A percentile compares a stretch with the other conserved stretches of the same genome.
phyloP scores from a whole-genome alignment of 441 rosid genomes.

The Hura crepitans region DNA sequence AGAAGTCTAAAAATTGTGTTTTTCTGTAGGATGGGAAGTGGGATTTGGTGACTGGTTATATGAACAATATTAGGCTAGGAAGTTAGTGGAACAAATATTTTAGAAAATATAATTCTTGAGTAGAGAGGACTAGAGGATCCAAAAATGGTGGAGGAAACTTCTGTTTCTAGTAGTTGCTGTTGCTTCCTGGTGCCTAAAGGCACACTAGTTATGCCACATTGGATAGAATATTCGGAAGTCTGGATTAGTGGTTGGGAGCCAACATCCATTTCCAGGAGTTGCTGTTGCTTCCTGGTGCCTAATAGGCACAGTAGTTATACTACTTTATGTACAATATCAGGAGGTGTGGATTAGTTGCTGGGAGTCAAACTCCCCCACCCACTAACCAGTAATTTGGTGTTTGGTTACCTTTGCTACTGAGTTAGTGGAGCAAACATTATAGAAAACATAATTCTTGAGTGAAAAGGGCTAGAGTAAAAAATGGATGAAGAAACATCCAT shows the following conservation, averaged over 20 bases:
- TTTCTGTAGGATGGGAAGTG: neutral
- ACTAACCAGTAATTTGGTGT: neutral
- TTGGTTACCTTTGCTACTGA: neutral
- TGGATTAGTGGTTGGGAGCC: neutral
- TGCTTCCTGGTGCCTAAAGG: neutral
- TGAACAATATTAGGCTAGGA: neutral
- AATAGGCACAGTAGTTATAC: neutral
- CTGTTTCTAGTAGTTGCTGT: slow-evolving; percentile 7
- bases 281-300: neutral
- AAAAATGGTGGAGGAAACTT: neutral
- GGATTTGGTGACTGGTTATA: neutral
- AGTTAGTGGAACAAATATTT: neutral
- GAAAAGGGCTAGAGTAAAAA: slow-evolving; percentile 4
- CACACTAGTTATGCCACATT: neutral
- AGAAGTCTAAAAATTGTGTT: slow-evolving; percentile 2
- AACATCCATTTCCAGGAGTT: neutral
- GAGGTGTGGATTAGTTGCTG: neutral
- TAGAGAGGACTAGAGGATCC: slow-evolving; percentile 2
- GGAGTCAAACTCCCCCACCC: neutral
- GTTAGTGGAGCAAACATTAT: neutral
- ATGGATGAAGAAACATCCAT: neutral
- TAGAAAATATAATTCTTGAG: neutral
- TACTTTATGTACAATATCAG: neutral
- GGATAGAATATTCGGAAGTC: neutral
- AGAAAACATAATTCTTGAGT: neutral